phyloP scores from a whole-genome alignment of 2,329 filamentous ascomycete genomes.

The Aspergillus piperis region DNA sequence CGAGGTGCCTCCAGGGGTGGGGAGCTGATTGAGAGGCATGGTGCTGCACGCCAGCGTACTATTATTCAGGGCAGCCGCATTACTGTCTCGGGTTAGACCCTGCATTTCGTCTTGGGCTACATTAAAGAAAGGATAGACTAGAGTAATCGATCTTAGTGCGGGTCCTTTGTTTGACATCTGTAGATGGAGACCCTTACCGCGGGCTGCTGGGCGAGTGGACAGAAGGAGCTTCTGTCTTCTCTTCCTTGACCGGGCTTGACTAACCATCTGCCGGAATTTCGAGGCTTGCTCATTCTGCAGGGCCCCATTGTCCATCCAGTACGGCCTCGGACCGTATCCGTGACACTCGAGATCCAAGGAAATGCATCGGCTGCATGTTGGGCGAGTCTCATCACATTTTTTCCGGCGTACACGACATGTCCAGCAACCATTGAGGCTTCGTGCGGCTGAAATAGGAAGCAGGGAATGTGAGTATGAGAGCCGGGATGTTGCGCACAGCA shows the following conservation, averaged over 20 bases:
- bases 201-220: background rate
- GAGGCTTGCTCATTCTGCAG: slow-evolving; percentile 1
- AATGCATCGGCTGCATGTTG: background rate
- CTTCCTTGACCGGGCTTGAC: background rate
- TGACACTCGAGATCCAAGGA: slow-evolving; percentile 3
- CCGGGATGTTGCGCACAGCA: background rate
- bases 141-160: background rate
- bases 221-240: background rate
- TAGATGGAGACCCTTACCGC: background rate
- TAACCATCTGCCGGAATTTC: slow-evolving; percentile 2
- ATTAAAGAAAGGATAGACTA: background rate
- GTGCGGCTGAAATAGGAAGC: background rate
- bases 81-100: background rate
- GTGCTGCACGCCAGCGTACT: background rate
- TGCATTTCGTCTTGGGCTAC: background rate
- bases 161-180: background rate
- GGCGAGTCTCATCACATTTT: slow-evolving; percentile 5
- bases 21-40: background rate
- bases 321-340: background rate
- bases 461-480: background rate
- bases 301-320: slow-evolving; percentile 1
- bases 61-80: background rate
- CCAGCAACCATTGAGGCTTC: slow-evolving; percentile 5
- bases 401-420: slow-evolving; percentile 1
- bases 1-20: background rate